These are phyloP conservation scores for Articulospora tetracladia DNA, from an alignment of 495 filamentous ascomycete genomes.

Conservation along the genomic window DNA sequence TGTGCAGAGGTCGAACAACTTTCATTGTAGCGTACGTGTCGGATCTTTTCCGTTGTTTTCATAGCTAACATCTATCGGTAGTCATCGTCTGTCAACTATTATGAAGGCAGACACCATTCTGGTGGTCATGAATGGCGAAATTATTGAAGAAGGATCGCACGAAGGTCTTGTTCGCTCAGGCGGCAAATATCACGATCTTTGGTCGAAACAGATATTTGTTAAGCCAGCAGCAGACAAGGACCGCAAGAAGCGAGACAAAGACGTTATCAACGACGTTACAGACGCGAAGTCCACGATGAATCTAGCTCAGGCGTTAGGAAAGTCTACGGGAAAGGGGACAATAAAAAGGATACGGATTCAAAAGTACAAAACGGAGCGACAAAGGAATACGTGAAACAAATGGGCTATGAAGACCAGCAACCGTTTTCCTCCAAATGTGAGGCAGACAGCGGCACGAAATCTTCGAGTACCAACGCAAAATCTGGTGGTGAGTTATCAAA, in stretches of 20 bases:
- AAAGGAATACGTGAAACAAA: not conserved
- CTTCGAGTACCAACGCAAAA: not conserved
- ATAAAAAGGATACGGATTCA: not conserved
- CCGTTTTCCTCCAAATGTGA: not conserved
- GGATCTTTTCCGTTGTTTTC: slow-evolving; percentile 4
- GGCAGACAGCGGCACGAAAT: not conserved
- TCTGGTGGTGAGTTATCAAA: not conserved
- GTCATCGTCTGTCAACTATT: slow-evolving; percentile 65
- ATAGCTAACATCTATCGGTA: slow-evolving; percentile 24
- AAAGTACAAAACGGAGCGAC: not conserved
- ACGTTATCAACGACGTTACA: slow-evolving; percentile 39
- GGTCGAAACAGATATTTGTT: slow-evolving; percentile 55
- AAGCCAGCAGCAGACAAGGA: slow-evolving; percentile 36
- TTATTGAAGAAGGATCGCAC: slow-evolving; percentile 63
- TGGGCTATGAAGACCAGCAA: not conserved
- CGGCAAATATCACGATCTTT: slow-evolving; percentile 61
- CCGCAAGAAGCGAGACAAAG: slow-evolving; percentile 24
- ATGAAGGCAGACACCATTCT: slow-evolving; percentile 67
- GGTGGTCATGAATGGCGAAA: slow-evolving; percentile 60
- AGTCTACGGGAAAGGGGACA: slow-evolving; percentile 3
- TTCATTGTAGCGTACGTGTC: slow-evolving; percentile 59
- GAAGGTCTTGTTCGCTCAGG: slow-evolving; percentile 50
- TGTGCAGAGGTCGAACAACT: slow-evolving; percentile 55
- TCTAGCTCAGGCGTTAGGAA: slow-evolving; percentile 31
- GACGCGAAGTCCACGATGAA: slow-evolving; percentile 30